Evolutionary conservation across 2,329 filamentous ascomycete genomes (phyloP).

Genomic region (Ploettnerulaceae sp.): DNA sequence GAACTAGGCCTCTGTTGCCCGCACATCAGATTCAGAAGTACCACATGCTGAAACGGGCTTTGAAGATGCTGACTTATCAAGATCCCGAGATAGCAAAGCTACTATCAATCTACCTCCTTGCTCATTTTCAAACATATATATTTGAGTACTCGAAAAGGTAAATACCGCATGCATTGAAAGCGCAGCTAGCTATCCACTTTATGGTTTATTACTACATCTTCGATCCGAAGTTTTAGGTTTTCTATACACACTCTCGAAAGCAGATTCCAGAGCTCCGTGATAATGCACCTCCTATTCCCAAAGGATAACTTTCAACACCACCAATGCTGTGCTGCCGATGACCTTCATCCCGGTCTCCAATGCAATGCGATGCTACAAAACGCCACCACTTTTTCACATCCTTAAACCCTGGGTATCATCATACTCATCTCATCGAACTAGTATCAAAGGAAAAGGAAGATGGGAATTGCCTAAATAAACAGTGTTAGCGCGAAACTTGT

Average conservation of each 20-base stretch:
- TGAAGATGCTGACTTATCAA: too few relatives aligned
- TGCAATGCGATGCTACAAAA: constrained; percentile 5
- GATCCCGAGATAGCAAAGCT: too few relatives aligned
- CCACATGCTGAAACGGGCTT: too few relatives aligned
- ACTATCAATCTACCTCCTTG: too few relatives aligned
- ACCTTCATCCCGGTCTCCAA: not conserved
- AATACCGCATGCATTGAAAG: too few relatives aligned
- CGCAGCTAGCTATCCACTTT: too few relatives aligned
- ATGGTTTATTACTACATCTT: too few relatives aligned
- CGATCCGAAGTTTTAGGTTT: too few relatives aligned
- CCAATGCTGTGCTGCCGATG: constrained; percentile 1
- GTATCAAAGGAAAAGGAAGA: constrained; percentile 71
- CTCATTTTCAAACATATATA: too few relatives aligned
- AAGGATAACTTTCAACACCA: not conserved
- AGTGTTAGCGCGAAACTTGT: not conserved
- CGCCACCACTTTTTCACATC: constrained; percentile 5
- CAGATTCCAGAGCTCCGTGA: not conserved
- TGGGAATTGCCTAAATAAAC: constrained; percentile 71
- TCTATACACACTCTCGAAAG: constrained; percentile 1
- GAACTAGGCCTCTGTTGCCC: too few relatives aligned
- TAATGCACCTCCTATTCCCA: not conserved
- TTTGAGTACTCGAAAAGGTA: too few relatives aligned
- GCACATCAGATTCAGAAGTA: too few relatives aligned
- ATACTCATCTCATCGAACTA: constrained; percentile 34
- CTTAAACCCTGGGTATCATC: constrained; percentile 29